Evolutionary conservation across 495 filamentous ascomycete species (phyloP).

Genomic region (Lichenothelia convexa): DNA sequence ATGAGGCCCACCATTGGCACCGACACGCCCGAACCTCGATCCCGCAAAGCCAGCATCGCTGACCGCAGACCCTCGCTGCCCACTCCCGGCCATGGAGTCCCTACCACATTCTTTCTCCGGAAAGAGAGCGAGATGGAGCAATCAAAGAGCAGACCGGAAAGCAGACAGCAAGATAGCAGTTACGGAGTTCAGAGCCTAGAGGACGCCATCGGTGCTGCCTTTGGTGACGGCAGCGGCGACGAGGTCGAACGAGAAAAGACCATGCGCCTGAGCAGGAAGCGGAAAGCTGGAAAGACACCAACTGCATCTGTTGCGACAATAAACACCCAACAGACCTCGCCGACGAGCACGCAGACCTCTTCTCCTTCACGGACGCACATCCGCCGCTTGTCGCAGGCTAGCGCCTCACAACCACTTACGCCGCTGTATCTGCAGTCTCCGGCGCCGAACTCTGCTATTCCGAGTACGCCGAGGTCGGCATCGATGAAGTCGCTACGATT

Average conservation of each 20-base stretch:
- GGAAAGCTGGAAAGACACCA: constrained; percentile 11
- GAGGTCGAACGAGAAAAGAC: no score
- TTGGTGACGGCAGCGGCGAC: constrained; percentile 10
- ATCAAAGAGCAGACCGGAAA: constrained; percentile 7
- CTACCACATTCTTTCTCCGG: constrained; percentile 21
- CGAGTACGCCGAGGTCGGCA: constrained; percentile 24
- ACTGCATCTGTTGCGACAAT: constrained; percentile 11
- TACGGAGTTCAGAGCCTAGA: constrained; percentile 49
- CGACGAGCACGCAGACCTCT: not conserved
- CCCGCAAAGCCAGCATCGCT: constrained; percentile 7
- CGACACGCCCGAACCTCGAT: no score
- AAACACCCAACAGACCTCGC: constrained; percentile 2
- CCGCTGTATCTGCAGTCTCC: constrained; percentile 33
- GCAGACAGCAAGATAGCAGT: constrained; percentile 20
- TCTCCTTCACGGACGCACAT: not conserved
- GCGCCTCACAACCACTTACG: constrained; percentile 33
- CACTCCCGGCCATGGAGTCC: constrained; percentile 13
- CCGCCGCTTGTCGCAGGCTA: constrained; percentile 17
- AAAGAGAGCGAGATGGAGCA: constrained; percentile 22
- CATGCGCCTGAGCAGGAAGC: constrained; percentile 5
- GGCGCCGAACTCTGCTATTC: constrained; percentile 20
- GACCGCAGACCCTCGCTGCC: constrained; percentile 4
- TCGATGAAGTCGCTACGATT: constrained; percentile 36
- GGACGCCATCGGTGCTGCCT: constrained; percentile 30
- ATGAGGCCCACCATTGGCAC: no score